Evolutionary conservation across 2,329 filamentous ascomycete species (phyloP).

Genomic region (Colletotrichum viniferum): DNA sequence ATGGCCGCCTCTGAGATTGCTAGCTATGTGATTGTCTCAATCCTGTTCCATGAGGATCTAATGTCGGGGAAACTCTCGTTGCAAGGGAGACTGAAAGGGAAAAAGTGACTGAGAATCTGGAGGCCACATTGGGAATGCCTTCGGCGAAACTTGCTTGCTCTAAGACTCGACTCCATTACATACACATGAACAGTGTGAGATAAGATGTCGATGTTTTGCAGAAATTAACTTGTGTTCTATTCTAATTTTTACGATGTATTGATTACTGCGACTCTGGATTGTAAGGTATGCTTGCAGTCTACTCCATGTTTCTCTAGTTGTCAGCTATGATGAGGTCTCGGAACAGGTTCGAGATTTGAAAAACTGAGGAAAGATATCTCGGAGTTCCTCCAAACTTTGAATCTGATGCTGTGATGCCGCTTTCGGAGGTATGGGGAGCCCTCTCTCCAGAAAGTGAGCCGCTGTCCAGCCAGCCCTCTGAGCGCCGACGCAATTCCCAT

Average conservation of each 20-base stretch:
- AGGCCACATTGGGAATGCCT: not conserved
- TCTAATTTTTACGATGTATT: not conserved
- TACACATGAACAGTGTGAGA: not conserved
- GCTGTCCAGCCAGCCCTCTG: slow-evolving; percentile 81
- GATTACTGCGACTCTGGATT: not conserved
- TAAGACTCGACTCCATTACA: not conserved
- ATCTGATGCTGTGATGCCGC: not conserved
- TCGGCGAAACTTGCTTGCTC: not conserved
- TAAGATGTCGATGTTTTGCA: not conserved
- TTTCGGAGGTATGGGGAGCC: slow-evolving; percentile 40
- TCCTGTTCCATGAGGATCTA: not conserved
- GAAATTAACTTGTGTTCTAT: rapidly evolving
- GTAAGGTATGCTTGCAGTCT: not conserved
- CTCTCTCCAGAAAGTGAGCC: slow-evolving; percentile 83
- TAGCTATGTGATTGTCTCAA: not conserved
- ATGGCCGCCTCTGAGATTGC: not conserved
- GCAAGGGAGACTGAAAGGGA: not conserved
- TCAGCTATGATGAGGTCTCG: not conserved
- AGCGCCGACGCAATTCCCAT: slow-evolving; percentile 78
- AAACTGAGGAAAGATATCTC: not conserved
- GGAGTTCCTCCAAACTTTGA: not conserved
- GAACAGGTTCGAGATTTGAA: not conserved
- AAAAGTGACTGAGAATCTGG: not conserved
- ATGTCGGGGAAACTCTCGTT: not conserved
- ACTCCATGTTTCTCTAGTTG: not conserved